Base-by-base conservation (phyloP, 805 yeast species). In the Kodamaea kaohsiungensis region DNA sequence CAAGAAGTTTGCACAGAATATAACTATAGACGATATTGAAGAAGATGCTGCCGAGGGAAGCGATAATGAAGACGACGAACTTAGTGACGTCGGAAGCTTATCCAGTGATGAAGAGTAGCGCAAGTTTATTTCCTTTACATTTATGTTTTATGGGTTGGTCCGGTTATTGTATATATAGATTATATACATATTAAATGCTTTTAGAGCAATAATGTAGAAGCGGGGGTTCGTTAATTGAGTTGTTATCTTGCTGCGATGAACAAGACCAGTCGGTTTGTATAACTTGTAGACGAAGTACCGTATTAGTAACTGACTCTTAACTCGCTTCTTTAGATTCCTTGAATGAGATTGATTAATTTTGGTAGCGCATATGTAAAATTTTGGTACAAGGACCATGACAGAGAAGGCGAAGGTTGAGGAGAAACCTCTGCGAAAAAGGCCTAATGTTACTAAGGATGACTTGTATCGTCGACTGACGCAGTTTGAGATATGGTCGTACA, bases 381-480 rank as follows among this genome's bases (percentile, higher is more conserved):
- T 30, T 30, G 6, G 35, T 30, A 19, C 27, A n/a, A n/a, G 18
- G 17, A 40, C 30, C 40, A 51, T 51, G 53, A 51, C 40, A 7
- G 35, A 40, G 33, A 18, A 27, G 17, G 46, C 12, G 10, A 30
- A 19, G 30, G 18, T 8, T 7, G 43, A 35, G 25, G 50, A 51
- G 27, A 37, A 33, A 15, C 43, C 47, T 15, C 39, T 35, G 47
- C 46, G 43, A 46, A 40, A 39, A 13, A 53, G 43, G 19, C 46
- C 43, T 12, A 25, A n/a, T 12, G 56, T 88, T 7, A 75, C 91
- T 0, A 88, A 84, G 62, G 98, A 95, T 68, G 99, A 95, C 59
- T 73, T 95, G 40, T 93, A 90, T 69, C 81, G 98, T 45, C 80
- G 91, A 33, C 89, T 97, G 3, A 81, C 95, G 0, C 99, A 93